These are phyloP conservation scores for Monilinia aucupariae DNA, from an alignment of 2,329 filamentous ascomycete genomes.

Conservation along the genomic window DNA sequence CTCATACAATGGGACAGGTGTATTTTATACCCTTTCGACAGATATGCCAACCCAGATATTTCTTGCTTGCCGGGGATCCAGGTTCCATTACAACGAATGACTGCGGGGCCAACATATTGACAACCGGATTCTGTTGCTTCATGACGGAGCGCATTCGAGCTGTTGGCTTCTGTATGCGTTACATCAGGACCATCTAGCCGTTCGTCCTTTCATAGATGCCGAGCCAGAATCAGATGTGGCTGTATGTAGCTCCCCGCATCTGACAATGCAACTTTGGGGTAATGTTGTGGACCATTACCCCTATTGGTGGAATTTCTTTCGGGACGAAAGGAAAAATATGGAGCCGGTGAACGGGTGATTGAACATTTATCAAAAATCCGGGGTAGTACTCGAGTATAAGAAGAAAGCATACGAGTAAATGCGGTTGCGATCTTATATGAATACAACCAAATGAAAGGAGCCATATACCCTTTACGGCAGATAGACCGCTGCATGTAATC, in stretches of 20 bases:
- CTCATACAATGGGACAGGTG: not conserved
- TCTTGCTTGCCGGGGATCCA: not conserved
- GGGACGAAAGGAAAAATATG: not conserved
- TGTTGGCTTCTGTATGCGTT: not conserved
- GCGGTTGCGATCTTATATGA: not conserved
- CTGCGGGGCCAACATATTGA: not conserved
- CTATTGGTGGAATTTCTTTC: slow-evolving; percentile 12
- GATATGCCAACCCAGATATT: not conserved
- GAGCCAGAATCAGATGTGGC: slow-evolving; percentile 2
- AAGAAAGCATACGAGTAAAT: not conserved
- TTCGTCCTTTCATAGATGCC: slow-evolving; percentile 2
- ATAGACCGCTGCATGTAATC: too few relatives aligned
- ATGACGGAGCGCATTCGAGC: not conserved
- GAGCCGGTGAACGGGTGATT: not conserved
- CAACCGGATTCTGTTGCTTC: slow-evolving; percentile 3
- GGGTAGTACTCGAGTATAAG: too few relatives aligned
- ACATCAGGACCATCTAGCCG: not conserved
- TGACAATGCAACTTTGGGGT: not conserved
- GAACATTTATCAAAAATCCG: too few relatives aligned
- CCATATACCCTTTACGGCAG: not conserved
- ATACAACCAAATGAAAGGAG: not conserved
- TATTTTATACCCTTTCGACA: not conserved
- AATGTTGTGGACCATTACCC: not conserved
- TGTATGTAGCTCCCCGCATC: slow-evolving; percentile 6
- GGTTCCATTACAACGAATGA: not conserved